These are phyloP conservation scores for Diaporthe sp. DNA, from an alignment of 2,329 filamentous ascomycete species.

Conservation along the genomic window DNA sequence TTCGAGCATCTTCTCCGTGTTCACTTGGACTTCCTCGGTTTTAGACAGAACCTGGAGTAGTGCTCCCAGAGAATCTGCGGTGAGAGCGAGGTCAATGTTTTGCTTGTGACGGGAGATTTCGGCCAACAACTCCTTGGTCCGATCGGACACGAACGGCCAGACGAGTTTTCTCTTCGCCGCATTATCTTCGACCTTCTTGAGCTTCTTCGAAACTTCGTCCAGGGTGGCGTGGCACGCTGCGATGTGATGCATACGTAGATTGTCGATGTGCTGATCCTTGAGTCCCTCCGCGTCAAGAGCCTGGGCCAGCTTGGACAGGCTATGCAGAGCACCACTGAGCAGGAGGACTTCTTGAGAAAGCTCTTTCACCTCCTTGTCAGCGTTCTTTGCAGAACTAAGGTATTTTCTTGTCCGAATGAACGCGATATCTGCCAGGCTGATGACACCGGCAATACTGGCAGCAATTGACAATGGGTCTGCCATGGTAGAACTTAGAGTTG, in stretches of 20 bases:
- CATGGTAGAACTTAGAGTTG: background rate
- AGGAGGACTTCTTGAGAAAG: constrained; percentile 44
- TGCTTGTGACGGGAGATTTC: constrained; percentile 45
- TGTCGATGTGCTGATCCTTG: background rate
- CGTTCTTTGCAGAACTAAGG: constrained; percentile 44
- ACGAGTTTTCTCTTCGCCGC: constrained; percentile 38
- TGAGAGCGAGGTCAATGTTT: constrained; percentile 44
- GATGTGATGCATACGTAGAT: constrained; percentile 42
- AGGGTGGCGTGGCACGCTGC: constrained; percentile 41
- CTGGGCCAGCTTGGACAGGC: constrained; percentile 42
- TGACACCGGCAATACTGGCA: constrained; percentile 49
- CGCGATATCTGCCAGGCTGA: constrained; percentile 47
- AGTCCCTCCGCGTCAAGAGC: constrained; percentile 43
- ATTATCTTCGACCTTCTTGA: constrained; percentile 41
- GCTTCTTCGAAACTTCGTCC: constrained; percentile 39
- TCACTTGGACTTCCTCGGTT: constrained; percentile 21
- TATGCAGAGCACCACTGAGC: constrained; percentile 44
- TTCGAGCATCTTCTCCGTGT: constrained; percentile 4
- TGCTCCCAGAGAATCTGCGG: constrained; percentile 42
- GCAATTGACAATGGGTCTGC: constrained; percentile 45
- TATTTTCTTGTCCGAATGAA: constrained; percentile 47
- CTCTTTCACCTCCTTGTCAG: constrained; percentile 43
- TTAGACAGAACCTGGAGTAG: constrained; percentile 40
- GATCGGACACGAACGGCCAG: constrained; percentile 46
- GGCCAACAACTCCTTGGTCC: constrained; percentile 43